phyloP scores from a whole-genome alignment of 1,284 basidiomycete genomes.

The Pascua guehoae region DNA sequence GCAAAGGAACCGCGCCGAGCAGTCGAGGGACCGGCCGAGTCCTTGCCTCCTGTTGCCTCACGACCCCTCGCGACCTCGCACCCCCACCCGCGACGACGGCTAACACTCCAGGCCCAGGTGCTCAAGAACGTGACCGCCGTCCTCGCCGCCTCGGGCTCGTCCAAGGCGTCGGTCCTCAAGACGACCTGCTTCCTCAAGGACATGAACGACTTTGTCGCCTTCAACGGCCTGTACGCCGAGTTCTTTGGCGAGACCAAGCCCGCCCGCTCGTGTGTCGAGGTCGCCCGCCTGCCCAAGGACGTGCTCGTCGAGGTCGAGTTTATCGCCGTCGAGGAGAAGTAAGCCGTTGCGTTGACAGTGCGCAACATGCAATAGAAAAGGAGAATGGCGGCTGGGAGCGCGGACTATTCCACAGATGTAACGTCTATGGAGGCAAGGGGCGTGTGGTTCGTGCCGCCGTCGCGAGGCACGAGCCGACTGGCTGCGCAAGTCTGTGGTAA shows the following conservation, averaged over 20 bases:
- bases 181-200: constrained; percentile 87
- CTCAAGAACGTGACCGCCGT: constrained; percentile 82
- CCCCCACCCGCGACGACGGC: neutral
- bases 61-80: too few species aligned
- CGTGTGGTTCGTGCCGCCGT: too few species aligned
- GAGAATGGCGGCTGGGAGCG: too few species aligned
- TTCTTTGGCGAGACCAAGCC: constrained; percentile 91
- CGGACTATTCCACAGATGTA: too few species aligned
- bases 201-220: constrained; percentile 83
- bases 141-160: constrained; percentile 75
- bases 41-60: too few species aligned
- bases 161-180: constrained; percentile 74
- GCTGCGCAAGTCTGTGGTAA: too few species aligned
- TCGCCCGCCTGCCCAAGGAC: constrained; percentile 68
- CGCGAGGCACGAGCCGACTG: too few species aligned
- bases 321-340: constrained; percentile 56
- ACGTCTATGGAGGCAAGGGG: too few species aligned
- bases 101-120: constrained; percentile 59
- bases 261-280: constrained; percentile 84
- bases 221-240: constrained; percentile 69
- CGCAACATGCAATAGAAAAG: too few species aligned
- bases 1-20: too few species aligned
- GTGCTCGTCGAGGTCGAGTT: constrained; percentile 89
- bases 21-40: too few species aligned
- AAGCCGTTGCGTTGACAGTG: too few species aligned